Evolutionary conservation across 1,284 basidiomycete genomes (phyloP), one percentile per base, ranked within the genome.

Genomic region (Malassezia equina): DNA sequence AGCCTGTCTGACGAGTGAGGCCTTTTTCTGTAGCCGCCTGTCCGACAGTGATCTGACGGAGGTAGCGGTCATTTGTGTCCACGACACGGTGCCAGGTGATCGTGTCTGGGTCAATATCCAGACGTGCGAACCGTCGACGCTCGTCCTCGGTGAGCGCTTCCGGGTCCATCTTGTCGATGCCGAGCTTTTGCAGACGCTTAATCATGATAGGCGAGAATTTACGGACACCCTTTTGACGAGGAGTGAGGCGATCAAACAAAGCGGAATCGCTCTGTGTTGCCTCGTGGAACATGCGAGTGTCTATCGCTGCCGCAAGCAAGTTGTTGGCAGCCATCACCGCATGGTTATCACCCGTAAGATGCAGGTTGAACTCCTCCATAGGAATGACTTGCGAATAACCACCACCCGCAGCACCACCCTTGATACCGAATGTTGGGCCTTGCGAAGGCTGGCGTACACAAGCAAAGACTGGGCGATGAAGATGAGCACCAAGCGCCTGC

Each of bases 361-460:
- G 94, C 53, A 93, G 77, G 75, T 93, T 94, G 76, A 94, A 94
- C 84, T 95, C 91, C 72, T 95, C 91, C 91, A 95, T 95, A 49
- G 91, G 91, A 77, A 96, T 96, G 69, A 98, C 88, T 76, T 98
- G 93, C 74, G 89, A 90, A 80, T 98, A 99, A 55, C 93, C 93
- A 65, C 93, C 93, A 51, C 94, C 93, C 50, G 93, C 93, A 29
- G 93, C 94, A 70, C 94, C 94, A 67, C 93, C 93, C 78, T 99
- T 99, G 80, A 99, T 95, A 73, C 94, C 93, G 73, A 98, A 99
- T 0, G 93, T 98, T 27, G 93, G 93, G 15, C 94, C 93, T 76
- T 99, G 93, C 76, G 89, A 93, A 2, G 93, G 93, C 75, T 99
- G 94, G 58, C 93, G 86, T n/a, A 98, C 91, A 76, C 90, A 95